Conservation (phyloP, 2,329 filamentous ascomycete genomes). For the Colletotrichum agaves region DNA sequence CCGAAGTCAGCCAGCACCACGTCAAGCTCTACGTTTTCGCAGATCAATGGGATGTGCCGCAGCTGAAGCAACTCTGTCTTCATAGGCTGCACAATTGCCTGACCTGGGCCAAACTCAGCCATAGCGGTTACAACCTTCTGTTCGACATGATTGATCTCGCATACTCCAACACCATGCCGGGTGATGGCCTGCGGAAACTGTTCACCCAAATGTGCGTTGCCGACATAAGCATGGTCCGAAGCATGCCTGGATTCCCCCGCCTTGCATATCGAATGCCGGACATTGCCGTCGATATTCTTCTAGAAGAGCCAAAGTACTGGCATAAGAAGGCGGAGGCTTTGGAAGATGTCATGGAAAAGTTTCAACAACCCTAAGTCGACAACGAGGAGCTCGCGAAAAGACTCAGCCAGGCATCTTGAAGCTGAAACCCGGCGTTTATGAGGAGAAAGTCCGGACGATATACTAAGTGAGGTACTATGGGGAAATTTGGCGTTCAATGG, state of each 20-base stretch:
- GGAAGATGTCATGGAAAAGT: neutral
- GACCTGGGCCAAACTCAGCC: neutral
- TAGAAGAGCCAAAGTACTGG: constrained; percentile 10
- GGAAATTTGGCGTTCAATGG: too few species aligned
- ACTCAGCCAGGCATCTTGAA: neutral
- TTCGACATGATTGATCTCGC: neutral
- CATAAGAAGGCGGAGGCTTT: neutral
- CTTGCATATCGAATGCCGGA: neutral
- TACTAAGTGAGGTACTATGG: too few species aligned
- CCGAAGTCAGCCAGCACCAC: neutral
- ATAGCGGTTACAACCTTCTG: neutral
- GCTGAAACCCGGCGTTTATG: rapidly evolving
- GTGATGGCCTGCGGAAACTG: constrained; percentile 3
- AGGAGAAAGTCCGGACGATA: too few species aligned
- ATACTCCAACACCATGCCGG: neutral
- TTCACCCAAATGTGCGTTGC: neutral
- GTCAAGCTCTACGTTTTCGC: constrained; percentile 16
- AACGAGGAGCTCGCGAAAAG: neutral
- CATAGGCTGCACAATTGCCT: neutral
- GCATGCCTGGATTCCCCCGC: neutral
- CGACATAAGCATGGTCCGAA: neutral
- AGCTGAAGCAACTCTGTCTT: neutral
- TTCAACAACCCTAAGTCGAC: neutral
- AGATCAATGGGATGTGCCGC: neutral
- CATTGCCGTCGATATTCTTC: neutral